Base-by-base conservation (phyloP, 352 stramenopile species). In the Pythium sp. region DNA sequence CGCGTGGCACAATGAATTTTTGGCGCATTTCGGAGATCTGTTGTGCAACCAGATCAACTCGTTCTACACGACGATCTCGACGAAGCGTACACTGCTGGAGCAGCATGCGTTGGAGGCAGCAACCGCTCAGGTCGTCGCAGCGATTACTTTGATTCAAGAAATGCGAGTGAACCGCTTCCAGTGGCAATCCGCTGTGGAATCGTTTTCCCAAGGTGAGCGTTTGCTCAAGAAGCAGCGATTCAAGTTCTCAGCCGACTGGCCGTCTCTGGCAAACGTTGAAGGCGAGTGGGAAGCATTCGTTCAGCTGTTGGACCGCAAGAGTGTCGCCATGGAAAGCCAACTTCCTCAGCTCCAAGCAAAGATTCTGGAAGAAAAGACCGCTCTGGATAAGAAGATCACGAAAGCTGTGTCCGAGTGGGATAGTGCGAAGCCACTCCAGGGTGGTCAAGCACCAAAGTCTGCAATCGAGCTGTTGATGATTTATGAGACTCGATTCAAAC, bases 1-100 rank as follows among this genome's bases (percentile, higher is more conserved):
- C 75, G 97, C 97, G 3, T 99, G 97, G 97, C 97, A 99, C 72
- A 99, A 99, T 64, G 97, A 99, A 68, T 92, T 99, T 55, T 89
- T 99, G 43, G 84, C 89, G 11, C 92, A 97, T 56, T 99, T 99
- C 73, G 95, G 92, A 8, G 78, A 93, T 46, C 87, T 99, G 36
- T 76, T 99, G 20, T 88, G 83, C 57, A 87, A 98, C 62, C 89
- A 96, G 68, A 98, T 99, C 59, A 90, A 91, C 59, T 78, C 87
- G 57, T 97, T 92, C 79, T 96, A 97, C 72, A 78, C 75, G 43
- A 90, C 86, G 0, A 93, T 96, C 62, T 95, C 86, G 58, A 81
- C 81, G 1, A 96, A 94, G 67, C 83, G 90, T 53, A 90, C 79
- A 2, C 77, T 93, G 47, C 81, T 99, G 14, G 98, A 99, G 77